phyloP scores from a whole-genome alignment of 257 asterid genomes.

The Scutellaria galericulata region DNA sequence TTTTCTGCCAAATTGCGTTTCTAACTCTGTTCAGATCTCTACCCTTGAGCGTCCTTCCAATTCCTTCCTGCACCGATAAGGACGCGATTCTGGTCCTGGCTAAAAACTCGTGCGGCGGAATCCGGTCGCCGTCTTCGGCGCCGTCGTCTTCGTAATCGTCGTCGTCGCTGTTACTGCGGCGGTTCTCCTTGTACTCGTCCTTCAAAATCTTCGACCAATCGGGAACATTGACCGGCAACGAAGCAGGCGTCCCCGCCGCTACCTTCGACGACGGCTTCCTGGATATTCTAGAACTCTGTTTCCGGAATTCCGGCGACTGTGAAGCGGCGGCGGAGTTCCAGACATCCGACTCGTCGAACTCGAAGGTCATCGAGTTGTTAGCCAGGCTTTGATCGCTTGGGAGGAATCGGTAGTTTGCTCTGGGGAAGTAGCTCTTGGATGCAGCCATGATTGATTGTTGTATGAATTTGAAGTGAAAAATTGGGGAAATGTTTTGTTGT shows the following conservation, averaged over 20 bases:
- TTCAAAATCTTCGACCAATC: conserved; percentile 93
- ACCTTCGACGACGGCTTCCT: conserved; percentile 44
- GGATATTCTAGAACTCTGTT: conserved; percentile 37
- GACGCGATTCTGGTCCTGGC: conserved; percentile 67
- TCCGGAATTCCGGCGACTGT: conserved; percentile 62
- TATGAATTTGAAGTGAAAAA: background rate
- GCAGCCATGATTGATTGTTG: conserved; percentile 54
- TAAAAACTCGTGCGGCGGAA: conserved; percentile 81
- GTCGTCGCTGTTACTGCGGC: conserved; percentile 51
- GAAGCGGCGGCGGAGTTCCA: conserved; percentile 56
- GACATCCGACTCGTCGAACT: conserved; percentile 77
- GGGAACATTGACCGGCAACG: conserved; percentile 83
- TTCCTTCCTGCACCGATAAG: conserved; percentile 83
- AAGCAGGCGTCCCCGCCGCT: conserved; percentile 46
- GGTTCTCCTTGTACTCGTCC: conserved; percentile 63
- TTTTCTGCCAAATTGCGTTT: conserved; percentile 89
- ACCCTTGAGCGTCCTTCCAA: conserved; percentile 85
- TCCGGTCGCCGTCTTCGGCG: conserved; percentile 45
- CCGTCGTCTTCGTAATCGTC: conserved; percentile 46
- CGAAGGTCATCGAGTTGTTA: conserved; percentile 50
- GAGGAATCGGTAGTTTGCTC: conserved; percentile 60
- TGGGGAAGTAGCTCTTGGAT: conserved; percentile 56
- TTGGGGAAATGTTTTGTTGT: background rate
- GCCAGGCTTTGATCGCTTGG: conserved; percentile 37
- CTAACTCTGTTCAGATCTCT: conserved; percentile 88